Base-by-base conservation (phyloP, 2,329 filamentous ascomycete genomes). In the Calonectria hawksworthii region DNA sequence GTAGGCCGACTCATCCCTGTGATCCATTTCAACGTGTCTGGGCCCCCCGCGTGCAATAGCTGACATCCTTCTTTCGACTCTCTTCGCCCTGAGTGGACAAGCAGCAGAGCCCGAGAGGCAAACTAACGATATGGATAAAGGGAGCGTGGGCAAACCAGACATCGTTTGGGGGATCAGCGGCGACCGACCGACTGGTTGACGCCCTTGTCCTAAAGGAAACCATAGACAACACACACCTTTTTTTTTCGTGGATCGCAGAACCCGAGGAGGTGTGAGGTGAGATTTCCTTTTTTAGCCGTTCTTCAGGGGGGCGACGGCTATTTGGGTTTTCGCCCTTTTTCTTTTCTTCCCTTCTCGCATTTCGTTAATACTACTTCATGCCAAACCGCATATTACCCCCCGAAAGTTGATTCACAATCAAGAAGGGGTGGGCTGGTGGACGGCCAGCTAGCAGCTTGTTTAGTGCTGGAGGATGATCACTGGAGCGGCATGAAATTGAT, bases 1-100 rank as follows among this genome's bases (percentile, higher is more conserved):
- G 54, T 59, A 70, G 68, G 56, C 28, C 44, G 68, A 47, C 64
- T 47, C 54, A 64, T 64, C 61, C 23, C 68, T 36, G 61, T 47
- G 36, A 23, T 64, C 61, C 36, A 47, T 64, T 36, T 69, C 26
- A 30, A 64, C 32, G 56, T 70, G 68, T 64, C 56, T 47, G 26
- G 54, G n/a, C n/a, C n/a, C 38, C 32, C n/a, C 21, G 54, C 11
- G 26, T n/a, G 61, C 38, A 47, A 44, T 21, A 30, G 28, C 38
- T 10, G 36, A n/a, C 28, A 26, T 23, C 36, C n/a, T 64, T n/a
- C 21, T 41, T 3, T 26, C 16, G 36, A 64, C 11, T 41, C 36
- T 64, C 61, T 32, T 18, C 26, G 32, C 23, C 13, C 32, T 38
- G 34, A 61, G 56, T 61, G 56, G 56, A 38, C 38, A 18, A 30